These are phyloP conservation scores for Dendryphion nanum DNA, from an alignment of 2,329 filamentous ascomycete species.

Conservation along the genomic window DNA sequence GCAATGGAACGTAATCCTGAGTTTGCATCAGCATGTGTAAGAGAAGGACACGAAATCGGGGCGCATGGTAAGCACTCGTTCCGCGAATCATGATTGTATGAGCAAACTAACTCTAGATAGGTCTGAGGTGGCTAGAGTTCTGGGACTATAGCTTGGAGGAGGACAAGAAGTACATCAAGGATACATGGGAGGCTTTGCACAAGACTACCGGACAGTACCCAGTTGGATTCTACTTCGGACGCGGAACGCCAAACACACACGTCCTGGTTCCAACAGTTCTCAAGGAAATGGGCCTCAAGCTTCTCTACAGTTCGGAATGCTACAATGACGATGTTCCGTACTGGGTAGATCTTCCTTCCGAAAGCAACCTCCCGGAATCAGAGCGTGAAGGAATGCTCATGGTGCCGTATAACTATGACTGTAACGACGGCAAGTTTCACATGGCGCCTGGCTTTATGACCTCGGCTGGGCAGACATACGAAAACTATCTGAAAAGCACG, in stretches of 20 bases:
- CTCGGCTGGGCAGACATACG: slow-evolving; percentile 4
- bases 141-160: slow-evolving; percentile 45
- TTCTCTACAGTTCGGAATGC: slow-evolving; percentile 49
- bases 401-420: slow-evolving; percentile 41
- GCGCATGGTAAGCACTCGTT: slow-evolving; percentile 40
- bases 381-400: slow-evolving; percentile 41
- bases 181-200: slow-evolving; percentile 34
- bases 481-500: slow-evolving; percentile 36
- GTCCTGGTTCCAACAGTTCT: slow-evolving; percentile 50
- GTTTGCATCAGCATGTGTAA: slow-evolving; percentile 46
- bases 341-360: slow-evolving; percentile 51
- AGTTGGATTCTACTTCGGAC: slow-evolving; percentile 52
- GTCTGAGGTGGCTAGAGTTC: slow-evolving; percentile 51
- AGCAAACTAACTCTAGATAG: too few relatives aligned
- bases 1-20: slow-evolving; percentile 49
- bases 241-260: slow-evolving; percentile 46
- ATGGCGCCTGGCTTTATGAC: slow-evolving; percentile 42
- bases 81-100: neutral
- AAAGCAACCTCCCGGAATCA: slow-evolving; percentile 20
- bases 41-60: slow-evolving; percentile 50
- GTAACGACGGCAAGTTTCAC: slow-evolving; percentile 47
- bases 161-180: slow-evolving; percentile 47
- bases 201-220: slow-evolving; percentile 43
- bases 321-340: slow-evolving; percentile 57
- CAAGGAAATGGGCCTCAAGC: slow-evolving; percentile 49